Evolutionary conservation across 345 rosid genomes (phyloP).

Genomic region (Eucalyptus sp.): DNA sequence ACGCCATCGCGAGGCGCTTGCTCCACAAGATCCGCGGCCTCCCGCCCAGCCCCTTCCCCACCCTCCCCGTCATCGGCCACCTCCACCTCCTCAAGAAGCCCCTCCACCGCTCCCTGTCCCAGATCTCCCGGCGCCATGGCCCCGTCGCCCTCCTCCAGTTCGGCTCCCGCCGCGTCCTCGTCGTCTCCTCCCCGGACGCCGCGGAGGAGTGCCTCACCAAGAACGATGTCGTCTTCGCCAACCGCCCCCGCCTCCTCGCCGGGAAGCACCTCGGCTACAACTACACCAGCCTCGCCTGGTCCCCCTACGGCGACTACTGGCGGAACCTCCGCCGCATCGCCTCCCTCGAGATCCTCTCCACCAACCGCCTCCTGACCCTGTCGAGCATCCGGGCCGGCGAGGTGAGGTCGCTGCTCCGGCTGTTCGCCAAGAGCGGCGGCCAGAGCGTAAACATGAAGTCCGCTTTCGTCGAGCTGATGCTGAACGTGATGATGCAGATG

Average conservation of each 20-base stretch:
- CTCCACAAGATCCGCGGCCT: constrained; percentile 5
- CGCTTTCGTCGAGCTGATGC: constrained; percentile 5
- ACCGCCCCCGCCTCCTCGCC: constrained; percentile 8
- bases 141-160: constrained; percentile 11
- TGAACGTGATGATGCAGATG: constrained; percentile 35
- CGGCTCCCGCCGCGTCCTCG: constrained; percentile 7
- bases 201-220: constrained; percentile 11
- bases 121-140: constrained; percentile 1
- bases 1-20: background rate
- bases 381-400: constrained; percentile 9
- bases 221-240: constrained; percentile 19
- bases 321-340: constrained; percentile 8
- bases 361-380: constrained; percentile 7
- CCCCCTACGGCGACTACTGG: constrained; percentile 11
- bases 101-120: constrained; percentile 3
- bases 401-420: background rate
- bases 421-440: background rate
- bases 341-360: constrained; percentile 7
- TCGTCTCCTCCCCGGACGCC: constrained; percentile 13
- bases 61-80: constrained; percentile 19
- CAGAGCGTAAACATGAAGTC: constrained; percentile 13
- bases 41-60: constrained; percentile 20
- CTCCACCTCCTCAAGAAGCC: constrained; percentile 18
- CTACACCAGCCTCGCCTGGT: constrained; percentile 8
- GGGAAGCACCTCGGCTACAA: constrained; percentile 7